phyloP scores from a whole-genome alignment of 2,329 filamentous ascomycete genomes.

The Diaporthe aspalathi region DNA sequence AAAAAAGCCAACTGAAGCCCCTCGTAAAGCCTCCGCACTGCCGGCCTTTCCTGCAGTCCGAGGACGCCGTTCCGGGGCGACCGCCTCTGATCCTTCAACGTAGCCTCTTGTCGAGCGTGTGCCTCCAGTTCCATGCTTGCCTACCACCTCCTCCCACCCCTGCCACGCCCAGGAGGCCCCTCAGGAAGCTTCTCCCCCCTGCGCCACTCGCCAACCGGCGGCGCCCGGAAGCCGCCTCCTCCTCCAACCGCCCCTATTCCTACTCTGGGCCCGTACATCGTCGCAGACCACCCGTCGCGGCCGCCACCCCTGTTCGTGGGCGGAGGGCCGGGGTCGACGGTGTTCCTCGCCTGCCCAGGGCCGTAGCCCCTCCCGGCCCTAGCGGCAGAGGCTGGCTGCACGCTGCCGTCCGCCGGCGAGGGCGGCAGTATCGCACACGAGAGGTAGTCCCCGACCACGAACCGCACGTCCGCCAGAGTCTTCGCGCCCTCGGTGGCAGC shows the following conservation, averaged over 20 bases:
- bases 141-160: conserved; percentile 53
- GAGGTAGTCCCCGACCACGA: conserved; percentile 90
- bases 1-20: neutral
- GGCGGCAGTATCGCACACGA: conserved; percentile 85
- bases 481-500: conserved; percentile 73
- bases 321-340: conserved; percentile 25
- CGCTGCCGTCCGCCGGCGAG: conserved; percentile 74
- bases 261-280: conserved; percentile 15
- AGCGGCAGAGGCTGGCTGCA: conserved; percentile 71
- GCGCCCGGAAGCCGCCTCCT: conserved; percentile 48
- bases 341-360: conserved; percentile 49
- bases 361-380: conserved; percentile 56
- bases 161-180: conserved; percentile 60
- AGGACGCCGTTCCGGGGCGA: neutral
- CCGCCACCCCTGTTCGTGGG: conserved; percentile 47
- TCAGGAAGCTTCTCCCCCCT: conserved; percentile 73
- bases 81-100: neutral
- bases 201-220: conserved; percentile 70
- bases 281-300: conserved; percentile 54
- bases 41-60: neutral
- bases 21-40: neutral
- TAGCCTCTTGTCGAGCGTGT: neutral
- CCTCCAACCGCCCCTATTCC: conserved; percentile 50
- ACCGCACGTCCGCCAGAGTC: conserved; percentile 80
- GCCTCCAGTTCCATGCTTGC: conserved; percentile 45